These are phyloP conservation scores for Leccinum longicurvipes DNA, from an alignment of 768 basidiomycete species.

Conservation along the genomic window DNA sequence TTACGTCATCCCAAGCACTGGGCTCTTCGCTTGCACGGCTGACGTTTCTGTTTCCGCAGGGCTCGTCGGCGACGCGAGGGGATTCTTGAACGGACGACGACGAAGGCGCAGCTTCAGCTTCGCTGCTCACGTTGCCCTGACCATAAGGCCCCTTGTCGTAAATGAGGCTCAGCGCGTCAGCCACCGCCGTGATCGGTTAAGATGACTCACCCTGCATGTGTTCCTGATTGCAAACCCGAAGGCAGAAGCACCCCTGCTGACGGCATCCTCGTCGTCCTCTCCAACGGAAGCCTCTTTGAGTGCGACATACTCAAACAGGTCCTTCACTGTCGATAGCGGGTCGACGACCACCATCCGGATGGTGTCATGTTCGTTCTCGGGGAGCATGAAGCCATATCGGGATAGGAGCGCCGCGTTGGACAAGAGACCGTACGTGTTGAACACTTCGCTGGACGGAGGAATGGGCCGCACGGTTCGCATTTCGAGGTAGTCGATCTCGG, in stretches of 20 bases:
- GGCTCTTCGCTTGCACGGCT: conserved; percentile 3
- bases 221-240: conserved; percentile 21
- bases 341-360: conserved; percentile 34
- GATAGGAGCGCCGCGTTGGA: conserved; percentile 63
- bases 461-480: conserved; percentile 64
- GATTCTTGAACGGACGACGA: background rate
- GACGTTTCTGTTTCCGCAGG: background rate
- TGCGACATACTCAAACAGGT: conserved; percentile 12
- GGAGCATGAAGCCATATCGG: conserved; percentile 73
- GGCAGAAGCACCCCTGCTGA: conserved; percentile 9
- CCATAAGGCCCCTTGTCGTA: conserved; percentile 18
- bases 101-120: conserved; percentile 4
- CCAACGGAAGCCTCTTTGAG: conserved; percentile 2
- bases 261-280: conserved; percentile 14
- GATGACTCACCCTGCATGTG: conserved; percentile 22
- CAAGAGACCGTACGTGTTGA: conserved; percentile 74
- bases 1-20: conserved; percentile 12
- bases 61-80: background rate
- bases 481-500: conserved; percentile 47
- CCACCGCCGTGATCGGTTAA: conserved; percentile 25
- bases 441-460: conserved; percentile 52
- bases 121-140: conserved; percentile 20
- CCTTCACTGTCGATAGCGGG: conserved; percentile 15
- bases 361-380: conserved; percentile 67
- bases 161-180: conserved; percentile 7